Percentiles rank a stretch among this genome's conserved stretches.
phyloP scores from a whole-genome alignment of 345 rosid species.

The Euclidium syriacum region DNA sequence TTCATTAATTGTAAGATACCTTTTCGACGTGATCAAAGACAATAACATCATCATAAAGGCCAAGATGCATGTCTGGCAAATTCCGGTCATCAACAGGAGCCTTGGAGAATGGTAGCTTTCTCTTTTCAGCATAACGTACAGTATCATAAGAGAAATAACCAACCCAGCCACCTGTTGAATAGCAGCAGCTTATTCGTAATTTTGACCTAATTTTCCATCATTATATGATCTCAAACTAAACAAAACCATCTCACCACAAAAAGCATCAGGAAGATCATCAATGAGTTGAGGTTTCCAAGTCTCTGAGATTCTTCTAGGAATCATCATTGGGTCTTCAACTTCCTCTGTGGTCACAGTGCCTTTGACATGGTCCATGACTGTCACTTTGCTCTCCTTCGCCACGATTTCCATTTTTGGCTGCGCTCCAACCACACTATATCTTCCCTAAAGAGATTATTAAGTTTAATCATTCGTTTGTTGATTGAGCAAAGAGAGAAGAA shows the following conservation, averaged over 20 bases:
- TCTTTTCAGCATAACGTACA: constrained; percentile 43
- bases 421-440: constrained; percentile 82
- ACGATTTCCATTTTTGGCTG: constrained; percentile 79
- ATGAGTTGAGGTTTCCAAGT: constrained; percentile 64
- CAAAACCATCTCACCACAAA: constrained; percentile 50
- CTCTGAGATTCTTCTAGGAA: constrained; percentile 66
- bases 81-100: constrained; percentile 58
- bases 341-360: constrained; percentile 53
- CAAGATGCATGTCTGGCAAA: constrained; percentile 70
- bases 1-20: too few species aligned
- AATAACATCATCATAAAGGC: constrained; percentile 65
- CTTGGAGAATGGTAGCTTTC: constrained; percentile 39
- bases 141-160: constrained; percentile 61
- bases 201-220: neutral
- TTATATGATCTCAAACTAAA: neutral
- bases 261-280: constrained; percentile 80
- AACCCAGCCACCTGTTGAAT: constrained; percentile 60
- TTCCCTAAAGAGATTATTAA: constrained; percentile 46
- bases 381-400: constrained; percentile 71
- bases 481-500: neutral
- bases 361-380: constrained; percentile 58
- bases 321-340: constrained; percentile 73
- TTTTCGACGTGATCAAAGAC: constrained; percentile 82
- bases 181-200: neutral
- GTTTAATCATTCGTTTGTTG: neutral